Evolutionary conservation across 2,329 filamentous ascomycete genomes (phyloP).

Genomic region (Neofusicoccum sp.): DNA sequence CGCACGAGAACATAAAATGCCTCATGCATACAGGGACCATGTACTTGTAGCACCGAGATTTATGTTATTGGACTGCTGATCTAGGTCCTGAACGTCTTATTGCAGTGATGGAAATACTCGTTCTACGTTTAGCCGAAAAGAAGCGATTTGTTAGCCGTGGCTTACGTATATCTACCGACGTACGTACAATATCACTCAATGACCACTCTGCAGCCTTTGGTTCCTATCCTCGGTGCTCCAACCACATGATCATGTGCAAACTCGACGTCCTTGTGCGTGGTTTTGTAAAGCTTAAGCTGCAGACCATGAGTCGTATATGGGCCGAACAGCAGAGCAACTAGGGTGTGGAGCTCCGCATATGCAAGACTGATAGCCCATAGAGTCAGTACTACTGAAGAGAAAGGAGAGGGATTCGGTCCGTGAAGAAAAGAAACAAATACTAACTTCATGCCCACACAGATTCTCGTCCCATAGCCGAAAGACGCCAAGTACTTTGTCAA

Average conservation of each 20-base stretch:
- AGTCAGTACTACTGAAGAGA: no score
- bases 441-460: conserved; percentile 69
- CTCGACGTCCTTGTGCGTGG: conserved; percentile 17
- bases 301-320: conserved; percentile 11
- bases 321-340: conserved; percentile 14
- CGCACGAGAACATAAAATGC: no score
- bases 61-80: no score
- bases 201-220: background rate
- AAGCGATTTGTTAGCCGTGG: no score
- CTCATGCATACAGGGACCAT: no score
- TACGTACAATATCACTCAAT: background rate
- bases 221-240: background rate
- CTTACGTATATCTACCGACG: no score
- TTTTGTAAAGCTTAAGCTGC: conserved; percentile 22
- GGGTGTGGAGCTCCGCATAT: conserved; percentile 21
- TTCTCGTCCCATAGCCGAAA: conserved; percentile 66
- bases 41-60: no score
- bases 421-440: conserved; percentile 35
- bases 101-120: no score
- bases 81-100: no score
- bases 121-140: no score
- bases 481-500: conserved; percentile 60
- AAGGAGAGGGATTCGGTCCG: background rate
- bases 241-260: conserved; percentile 19
- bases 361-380: conserved; percentile 3